Percentiles rank a stretch among this genome's conserved stretches.
phyloP scores from a whole-genome alignment of 495 filamentous ascomycete genomes.

The Aspergillus haitiensis region DNA sequence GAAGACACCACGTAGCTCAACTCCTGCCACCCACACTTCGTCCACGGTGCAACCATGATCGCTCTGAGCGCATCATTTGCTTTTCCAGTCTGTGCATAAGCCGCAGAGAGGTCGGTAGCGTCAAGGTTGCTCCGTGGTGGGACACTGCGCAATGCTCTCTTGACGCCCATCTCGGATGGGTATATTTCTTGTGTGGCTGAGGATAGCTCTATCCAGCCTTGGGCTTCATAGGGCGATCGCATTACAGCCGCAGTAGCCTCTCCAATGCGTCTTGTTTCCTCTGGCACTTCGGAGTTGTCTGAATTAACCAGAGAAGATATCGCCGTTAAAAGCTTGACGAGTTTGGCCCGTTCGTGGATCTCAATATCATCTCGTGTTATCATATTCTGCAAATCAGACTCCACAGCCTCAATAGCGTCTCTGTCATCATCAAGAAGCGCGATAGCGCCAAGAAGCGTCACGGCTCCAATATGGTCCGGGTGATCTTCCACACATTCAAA shows the following conservation, averaged over 20 bases:
- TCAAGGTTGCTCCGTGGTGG: conserved; percentile 68
- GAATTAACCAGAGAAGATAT: conserved; percentile 49
- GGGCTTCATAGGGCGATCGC: conserved; percentile 69
- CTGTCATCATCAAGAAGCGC: conserved; percentile 75
- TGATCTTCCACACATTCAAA: conserved; percentile 72
- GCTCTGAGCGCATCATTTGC: conserved; percentile 72
- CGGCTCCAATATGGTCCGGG: conserved; percentile 72
- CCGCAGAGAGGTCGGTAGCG: conserved; percentile 66
- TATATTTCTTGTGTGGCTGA: conserved; percentile 54
- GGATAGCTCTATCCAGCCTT: conserved; percentile 75
- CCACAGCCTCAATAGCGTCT: conserved; percentile 77
- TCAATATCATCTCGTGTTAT: conserved; percentile 60
- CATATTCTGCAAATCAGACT: conserved; percentile 70
- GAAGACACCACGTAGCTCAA: conserved; percentile 34
- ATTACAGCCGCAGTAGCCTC: conserved; percentile 73
- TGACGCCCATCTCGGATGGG: conserved; percentile 76
- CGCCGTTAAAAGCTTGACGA: conserved; percentile 58
- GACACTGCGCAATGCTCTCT: conserved; percentile 69
- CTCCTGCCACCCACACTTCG: conserved; percentile 60
- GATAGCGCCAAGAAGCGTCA: conserved; percentile 78
- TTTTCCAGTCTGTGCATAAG: conserved; percentile 74
- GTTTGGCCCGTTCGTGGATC: conserved; percentile 46
- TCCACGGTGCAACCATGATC: conserved; percentile 82
- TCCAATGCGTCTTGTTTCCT: conserved; percentile 41
- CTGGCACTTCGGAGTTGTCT: conserved; percentile 33